Evolutionary conservation across 73 alveolate species (phyloP).

Genomic region (Halteria grandinella): DNA sequence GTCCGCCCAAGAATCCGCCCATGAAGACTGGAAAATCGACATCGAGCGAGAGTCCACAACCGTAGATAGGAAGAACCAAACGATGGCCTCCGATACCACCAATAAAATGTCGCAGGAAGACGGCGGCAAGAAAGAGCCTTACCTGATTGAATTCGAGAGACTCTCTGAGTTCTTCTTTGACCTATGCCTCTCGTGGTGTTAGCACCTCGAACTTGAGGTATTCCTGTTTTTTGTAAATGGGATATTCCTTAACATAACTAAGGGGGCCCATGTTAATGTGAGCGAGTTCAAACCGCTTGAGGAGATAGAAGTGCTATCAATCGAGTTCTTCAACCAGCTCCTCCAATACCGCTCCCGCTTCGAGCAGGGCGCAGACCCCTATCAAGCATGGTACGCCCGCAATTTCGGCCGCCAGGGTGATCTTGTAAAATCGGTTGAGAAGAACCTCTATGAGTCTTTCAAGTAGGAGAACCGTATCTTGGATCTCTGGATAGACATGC

Average conservation of each 20-base stretch:
- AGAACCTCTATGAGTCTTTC: constrained; percentile 39
- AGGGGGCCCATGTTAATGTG: constrained; percentile 65
- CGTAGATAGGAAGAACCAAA: not conserved
- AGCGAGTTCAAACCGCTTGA: constrained; percentile 53
- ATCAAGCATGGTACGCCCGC: constrained; percentile 60
- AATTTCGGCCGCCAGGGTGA: constrained; percentile 53
- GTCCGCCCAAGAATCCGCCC: constrained; percentile 60
- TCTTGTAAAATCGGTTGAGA: constrained; percentile 51
- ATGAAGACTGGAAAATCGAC: constrained; percentile 79
- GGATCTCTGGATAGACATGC: constrained; percentile 71
- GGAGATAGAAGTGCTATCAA: constrained; percentile 66
- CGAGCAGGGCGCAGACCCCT: constrained; percentile 28
- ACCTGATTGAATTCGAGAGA: constrained; percentile 58
- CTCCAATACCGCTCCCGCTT: constrained; percentile 56
- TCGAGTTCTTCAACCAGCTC: constrained; percentile 63
- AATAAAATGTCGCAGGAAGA: not conserved
- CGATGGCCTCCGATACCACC: no score
- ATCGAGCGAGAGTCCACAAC: constrained; percentile 62
- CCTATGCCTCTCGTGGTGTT: constrained; percentile 76
- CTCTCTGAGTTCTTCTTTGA: constrained; percentile 76
- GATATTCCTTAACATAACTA: constrained; percentile 67
- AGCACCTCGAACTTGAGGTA: constrained; percentile 71
- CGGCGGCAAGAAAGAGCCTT: constrained; percentile 20
- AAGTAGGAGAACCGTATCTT: constrained; percentile 58
- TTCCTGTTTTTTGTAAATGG: constrained; percentile 70